Base-by-base conservation (phyloP, 2,329 filamentous ascomycete genomes). In the Phaeoacremonium minimum region DNA sequence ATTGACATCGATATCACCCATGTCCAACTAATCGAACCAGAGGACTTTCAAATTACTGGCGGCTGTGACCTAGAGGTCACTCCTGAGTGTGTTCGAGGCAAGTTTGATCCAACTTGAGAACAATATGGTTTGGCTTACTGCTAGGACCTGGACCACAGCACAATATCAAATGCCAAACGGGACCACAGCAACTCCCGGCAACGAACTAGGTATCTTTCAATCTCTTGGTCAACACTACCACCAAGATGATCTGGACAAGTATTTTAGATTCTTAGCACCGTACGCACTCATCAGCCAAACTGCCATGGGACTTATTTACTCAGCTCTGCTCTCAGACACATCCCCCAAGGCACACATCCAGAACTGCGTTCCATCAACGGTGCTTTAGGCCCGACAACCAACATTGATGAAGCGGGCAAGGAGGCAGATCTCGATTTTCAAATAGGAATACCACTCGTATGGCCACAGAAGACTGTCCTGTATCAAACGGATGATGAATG, bases 401-500 rank as follows among this genome's bases (percentile, higher is more conserved):
- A 43, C 15, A 28, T 36, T 11, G 33, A 38, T 6, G 33, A 41
- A n/a, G 52, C 51, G 9, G 60, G 58, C 12, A 47, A 46, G 2
- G 61, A 64, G 43, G 48, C 50, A 13, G 55, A 59, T 30, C 51
- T 67, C n/a, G 64, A 67, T 45, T 60, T 66, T 36, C 43, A 55
- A 35, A 44, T 47, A 26, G 44, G 50, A 5, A 59, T 58, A 35
- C 58, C 63, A 3, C 57, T 67, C 34, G 57, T 66, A 37, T 64
- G 58, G 28, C 64, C 64, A 9, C 61, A 65, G 37, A 58, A 53
- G n/a, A 49, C 53, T 6, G 54, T 56, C 5, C 46, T 66, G 7
- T 66, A 57, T 38, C 61, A 66, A 46, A 62, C 61, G 2, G 68
- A 71, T 36, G 68, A 69, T 51, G 46, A 55, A 11, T 38, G 61